These are phyloP conservation scores for Stephania cephalantha DNA, from an alignment of 164 flowering plant species.

Conservation along the genomic window DNA sequence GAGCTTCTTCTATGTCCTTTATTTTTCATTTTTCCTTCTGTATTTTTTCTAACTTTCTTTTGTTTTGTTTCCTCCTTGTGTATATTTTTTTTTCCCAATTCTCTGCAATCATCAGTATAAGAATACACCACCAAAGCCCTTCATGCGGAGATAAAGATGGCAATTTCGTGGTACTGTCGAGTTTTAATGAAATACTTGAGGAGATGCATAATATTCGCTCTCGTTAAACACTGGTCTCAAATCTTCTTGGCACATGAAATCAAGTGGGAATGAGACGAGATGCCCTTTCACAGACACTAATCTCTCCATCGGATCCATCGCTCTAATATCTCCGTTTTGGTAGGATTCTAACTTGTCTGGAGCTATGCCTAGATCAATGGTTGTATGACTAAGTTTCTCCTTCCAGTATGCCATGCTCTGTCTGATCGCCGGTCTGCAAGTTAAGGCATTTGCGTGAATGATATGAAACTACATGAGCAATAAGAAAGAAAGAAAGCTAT, in stretches of 20 bases:
- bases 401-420: constrained; percentile 65
- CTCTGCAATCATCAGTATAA: neutral
- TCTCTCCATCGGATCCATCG: constrained; percentile 64
- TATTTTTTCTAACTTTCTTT: too few species aligned
- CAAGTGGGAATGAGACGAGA: constrained; percentile 88
- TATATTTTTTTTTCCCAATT: neutral
- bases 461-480: neutral
- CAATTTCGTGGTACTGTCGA: neutral
- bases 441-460: neutral
- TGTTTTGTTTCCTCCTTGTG: neutral
- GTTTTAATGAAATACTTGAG: constrained; percentile 78
- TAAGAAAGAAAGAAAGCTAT: neutral
- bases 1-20: too few species aligned
- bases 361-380: constrained; percentile 93
- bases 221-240: constrained; percentile 93
- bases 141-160: neutral
- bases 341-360: constrained; percentile 59
- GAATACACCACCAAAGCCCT: neutral
- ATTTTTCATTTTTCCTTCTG: too few species aligned
- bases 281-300: constrained; percentile 65
- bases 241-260: constrained; percentile 88
- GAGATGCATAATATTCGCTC: constrained; percentile 84
- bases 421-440: constrained; percentile 61
- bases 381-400: constrained; percentile 77
- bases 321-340: constrained; percentile 54